Base-by-base conservation (phyloP, 306 rosid genomes). In the peach (Prunus persica) region DNA sequence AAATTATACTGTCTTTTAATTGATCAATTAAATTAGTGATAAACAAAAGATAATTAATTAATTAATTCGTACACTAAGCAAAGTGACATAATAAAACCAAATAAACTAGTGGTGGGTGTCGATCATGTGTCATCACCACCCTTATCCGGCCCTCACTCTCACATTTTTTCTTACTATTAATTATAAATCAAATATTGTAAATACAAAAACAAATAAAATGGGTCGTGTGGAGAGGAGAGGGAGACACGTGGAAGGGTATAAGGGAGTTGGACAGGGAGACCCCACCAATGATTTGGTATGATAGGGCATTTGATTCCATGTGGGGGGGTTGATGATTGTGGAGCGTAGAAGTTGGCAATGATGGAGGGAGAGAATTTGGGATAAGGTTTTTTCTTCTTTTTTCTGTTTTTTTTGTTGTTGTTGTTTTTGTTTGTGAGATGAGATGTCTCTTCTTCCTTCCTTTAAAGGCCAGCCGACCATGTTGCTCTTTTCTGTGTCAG, bases 231-330 rank as follows among this genome's bases (percentile, higher is more conserved):
- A 43, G 66, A 12, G 56, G 14, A 68, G 62, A 16, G 47, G 64
- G 67, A 14, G 81, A 79, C 88, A 81, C 74, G 83, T 82, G 82
- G 76, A 30, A 46, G 1, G 13, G 19, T 25, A 38, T 68, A 60
- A 75, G 72, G 72, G 74, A 57, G 14, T 6, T 0, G 41, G 90
- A 88, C 95, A 84, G 0, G 15, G 3, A 83, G 91, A 77, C 54
- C 90, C 93, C 87, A 85, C 90, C 88, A 90, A 90, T 88, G 96
- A 89, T 92, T 92, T 92, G 90, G 91, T 82, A 82, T 88, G 87
- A 87, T 89, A 46, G 87, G 90, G 91, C 87, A 88, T 92, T 89
- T 65, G 91, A 92, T 92, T 92, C 91, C 87, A 83, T 73, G 82
- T 80, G 92, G 81, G 75, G 82, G 54, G 83, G 83, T 79, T 86